Evolutionary conservation across 148 eudicot species (phyloP), one percentile per base, ranked within the genome.

Genomic region (Heliosperma pusillum): DNA sequence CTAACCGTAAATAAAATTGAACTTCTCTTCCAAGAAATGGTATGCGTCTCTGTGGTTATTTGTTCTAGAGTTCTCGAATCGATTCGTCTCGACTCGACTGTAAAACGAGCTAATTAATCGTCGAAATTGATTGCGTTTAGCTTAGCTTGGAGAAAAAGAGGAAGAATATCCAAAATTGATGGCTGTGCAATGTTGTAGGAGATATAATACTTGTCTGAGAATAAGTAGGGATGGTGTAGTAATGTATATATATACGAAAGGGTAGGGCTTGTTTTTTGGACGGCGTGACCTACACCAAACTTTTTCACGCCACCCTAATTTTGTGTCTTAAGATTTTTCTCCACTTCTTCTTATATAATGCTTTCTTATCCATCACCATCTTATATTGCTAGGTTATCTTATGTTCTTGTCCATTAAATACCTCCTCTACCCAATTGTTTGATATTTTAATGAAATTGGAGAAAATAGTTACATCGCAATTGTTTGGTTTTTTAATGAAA

Each of bases 231-330:
- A 8, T 66, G 40, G 17, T n/a, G n/a, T n/a, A n/a, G 40, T 36
- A 45, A 66, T 17, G 69, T 66, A 66, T 66, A 13, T 66, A 13
- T 66, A 66, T 66, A 66, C 85, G 82, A 88, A 82, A 84, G 86
- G 89, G 93, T 91, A 87, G 89, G 96, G 93, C 20, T 29, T 66
- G 2, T 64, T 70, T 71, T 87, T 89, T 85, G 91, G 93, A 82
- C 91, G 97, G 93, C 89, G 86, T 86, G 47, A 33, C 69, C 40
- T 80, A 80, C 82, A 82, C 73, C 30, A 68, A 36, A 72, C 80
- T 77, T 72, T 86, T 85, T 83, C 86, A 89, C 91, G 89, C 93
- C 89, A 83, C 83, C 88, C 5, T 65, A 30, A 60, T 74, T 65
- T 63, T 75, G 67, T 78, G 77, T 68, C 74, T n/a, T 52, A 66